These are phyloP conservation scores for Auricularia sp. DNA, from an alignment of 768 basidiomycete species.

Conservation along the genomic window DNA sequence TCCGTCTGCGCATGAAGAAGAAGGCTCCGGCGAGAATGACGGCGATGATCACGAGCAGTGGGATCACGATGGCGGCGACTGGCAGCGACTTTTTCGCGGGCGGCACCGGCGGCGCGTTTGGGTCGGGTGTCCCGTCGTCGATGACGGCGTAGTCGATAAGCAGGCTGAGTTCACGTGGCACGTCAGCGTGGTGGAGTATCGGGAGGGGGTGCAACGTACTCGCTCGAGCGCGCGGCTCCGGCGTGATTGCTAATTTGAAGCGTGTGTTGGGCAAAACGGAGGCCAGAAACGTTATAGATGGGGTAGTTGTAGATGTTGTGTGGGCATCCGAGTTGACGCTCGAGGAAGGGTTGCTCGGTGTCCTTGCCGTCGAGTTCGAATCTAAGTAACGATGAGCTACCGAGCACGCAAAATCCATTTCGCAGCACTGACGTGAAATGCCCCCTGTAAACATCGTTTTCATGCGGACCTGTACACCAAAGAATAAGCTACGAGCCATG, in stretches of 20 bases:
- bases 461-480: background rate
- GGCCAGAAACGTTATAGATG: background rate
- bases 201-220: background rate
- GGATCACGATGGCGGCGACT: background rate
- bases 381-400: background rate
- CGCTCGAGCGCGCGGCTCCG: background rate
- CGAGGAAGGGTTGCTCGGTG: background rate
- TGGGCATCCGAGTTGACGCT: background rate
- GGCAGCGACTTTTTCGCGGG: background rate
- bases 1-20: background rate
- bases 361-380: background rate
- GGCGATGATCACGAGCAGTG: background rate
- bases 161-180: background rate
- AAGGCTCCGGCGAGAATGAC: background rate
- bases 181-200: background rate
- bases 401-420: background rate
- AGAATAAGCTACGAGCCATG: background rate
- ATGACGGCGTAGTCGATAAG: background rate
- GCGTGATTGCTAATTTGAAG: background rate
- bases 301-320: background rate
- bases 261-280: background rate
- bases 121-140: background rate
- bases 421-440: background rate
- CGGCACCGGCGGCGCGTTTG: background rate
- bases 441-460: background rate